Conservation (phyloP, 2,329 filamentous ascomycete species). For the Arthrobotrys pseudoclavata region DNA sequence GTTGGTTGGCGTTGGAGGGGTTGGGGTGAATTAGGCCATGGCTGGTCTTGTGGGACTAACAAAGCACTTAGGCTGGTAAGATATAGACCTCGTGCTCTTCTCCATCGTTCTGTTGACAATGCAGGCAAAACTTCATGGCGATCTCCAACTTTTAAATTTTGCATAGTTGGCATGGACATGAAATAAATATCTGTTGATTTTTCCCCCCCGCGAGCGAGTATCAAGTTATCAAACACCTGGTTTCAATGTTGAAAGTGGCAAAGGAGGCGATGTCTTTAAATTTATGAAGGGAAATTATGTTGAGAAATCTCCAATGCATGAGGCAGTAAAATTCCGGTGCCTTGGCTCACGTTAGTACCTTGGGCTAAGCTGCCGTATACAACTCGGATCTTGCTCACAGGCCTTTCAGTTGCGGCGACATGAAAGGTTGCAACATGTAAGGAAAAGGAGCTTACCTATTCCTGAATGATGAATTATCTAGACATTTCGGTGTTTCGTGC, state of each 20-base stretch:
- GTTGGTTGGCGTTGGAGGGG: constrained; percentile 39
- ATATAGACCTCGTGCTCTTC: constrained; percentile 12
- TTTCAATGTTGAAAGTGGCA: constrained; percentile 45
- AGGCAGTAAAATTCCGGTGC: constrained; percentile 46
- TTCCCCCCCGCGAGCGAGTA: background rate
- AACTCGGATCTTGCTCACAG: constrained; percentile 14
- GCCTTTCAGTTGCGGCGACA: constrained; percentile 35
- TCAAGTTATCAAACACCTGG: constrained; percentile 37
- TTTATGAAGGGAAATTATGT: constrained; percentile 54
- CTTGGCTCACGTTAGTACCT: constrained; percentile 42
- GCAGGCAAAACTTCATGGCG: background rate
- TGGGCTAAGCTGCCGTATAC: constrained; percentile 20
- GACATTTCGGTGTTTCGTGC: constrained; percentile 17
- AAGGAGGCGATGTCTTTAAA: constrained; percentile 53
- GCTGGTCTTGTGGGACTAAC: constrained; percentile 32
- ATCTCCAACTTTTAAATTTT: constrained; percentile 19
- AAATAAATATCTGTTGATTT: constrained; percentile 27
- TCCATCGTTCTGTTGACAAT: constrained; percentile 22
- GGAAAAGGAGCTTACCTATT: constrained; percentile 18
- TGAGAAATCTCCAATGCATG: constrained; percentile 34
- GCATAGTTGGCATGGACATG: background rate
- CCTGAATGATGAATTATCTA: background rate
- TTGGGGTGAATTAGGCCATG: constrained; percentile 35
- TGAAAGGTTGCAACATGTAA: constrained; percentile 2
- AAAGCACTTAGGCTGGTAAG: constrained; percentile 32